Evolutionary conservation across 1,284 basidiomycete species (phyloP).

Genomic region (Ganoderma resinaceum): DNA sequence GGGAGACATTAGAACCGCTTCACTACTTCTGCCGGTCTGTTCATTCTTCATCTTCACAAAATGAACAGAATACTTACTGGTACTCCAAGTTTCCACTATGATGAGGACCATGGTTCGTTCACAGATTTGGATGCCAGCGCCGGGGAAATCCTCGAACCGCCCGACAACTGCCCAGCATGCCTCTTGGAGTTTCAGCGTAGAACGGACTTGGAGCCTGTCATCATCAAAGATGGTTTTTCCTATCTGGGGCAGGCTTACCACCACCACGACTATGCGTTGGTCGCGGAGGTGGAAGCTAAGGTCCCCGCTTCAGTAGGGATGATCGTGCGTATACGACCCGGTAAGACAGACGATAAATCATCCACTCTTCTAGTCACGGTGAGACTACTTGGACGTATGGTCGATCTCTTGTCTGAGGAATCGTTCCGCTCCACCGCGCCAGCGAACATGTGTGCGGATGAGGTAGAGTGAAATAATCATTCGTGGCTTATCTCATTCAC

Average conservation of each 20-base stretch:
- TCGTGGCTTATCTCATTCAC: slow-evolving; percentile 13
- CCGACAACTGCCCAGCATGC: slow-evolving; percentile 62
- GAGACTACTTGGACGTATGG: slow-evolving; percentile 12
- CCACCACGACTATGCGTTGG: background rate
- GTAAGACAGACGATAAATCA: background rate
- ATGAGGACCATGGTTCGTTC: slow-evolving; percentile 41
- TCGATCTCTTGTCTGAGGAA: slow-evolving; percentile 2
- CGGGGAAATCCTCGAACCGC: slow-evolving; percentile 36
- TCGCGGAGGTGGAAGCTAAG: background rate
- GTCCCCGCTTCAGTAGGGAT: slow-evolving; percentile 4
- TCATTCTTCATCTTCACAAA: background rate
- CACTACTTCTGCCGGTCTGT: slow-evolving; percentile 69
- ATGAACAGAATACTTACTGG: background rate
- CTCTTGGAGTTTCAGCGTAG: slow-evolving; percentile 40
- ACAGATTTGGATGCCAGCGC: slow-evolving; percentile 37
- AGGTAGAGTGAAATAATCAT: slow-evolving; percentile 42
- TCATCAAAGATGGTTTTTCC: slow-evolving; percentile 47
- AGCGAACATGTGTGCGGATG: slow-evolving; percentile 37
- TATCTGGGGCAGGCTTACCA: slow-evolving; percentile 42
- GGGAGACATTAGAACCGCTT: slow-evolving; percentile 11
- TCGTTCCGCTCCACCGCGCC: slow-evolving; percentile 26
- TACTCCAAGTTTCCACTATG: slow-evolving; percentile 29
- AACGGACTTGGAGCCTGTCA: slow-evolving; percentile 33
- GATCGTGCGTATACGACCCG: slow-evolving; percentile 1
- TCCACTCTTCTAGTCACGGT: background rate